Percentiles rank a stretch among this genome's conserved stretches.
Evolutionary conservation across 148 eudicot species (phyloP).

Genomic region (Salicornia ramosissima): DNA sequence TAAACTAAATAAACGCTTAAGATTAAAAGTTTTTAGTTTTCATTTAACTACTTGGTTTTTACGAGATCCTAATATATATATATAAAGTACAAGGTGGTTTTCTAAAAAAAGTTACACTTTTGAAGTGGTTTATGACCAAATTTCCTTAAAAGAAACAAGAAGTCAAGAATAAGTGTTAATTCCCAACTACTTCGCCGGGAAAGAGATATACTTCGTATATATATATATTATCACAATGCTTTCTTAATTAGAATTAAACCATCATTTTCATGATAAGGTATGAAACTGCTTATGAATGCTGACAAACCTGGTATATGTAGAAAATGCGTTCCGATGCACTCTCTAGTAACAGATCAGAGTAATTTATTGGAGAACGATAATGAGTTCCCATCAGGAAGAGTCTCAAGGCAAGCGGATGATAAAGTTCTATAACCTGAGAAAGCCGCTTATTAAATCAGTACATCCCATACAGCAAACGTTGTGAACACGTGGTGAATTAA

Average conservation of each 20-base stretch:
- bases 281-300: neutral
- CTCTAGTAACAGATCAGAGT: conserved; percentile 74
- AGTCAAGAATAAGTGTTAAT: neutral
- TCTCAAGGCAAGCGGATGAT: conserved; percentile 92
- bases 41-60: too few species aligned
- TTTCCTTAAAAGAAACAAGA: too few species aligned
- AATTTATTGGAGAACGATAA: conserved; percentile 91
- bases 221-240: neutral
- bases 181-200: neutral
- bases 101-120: too few species aligned
- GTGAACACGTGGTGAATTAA: neutral
- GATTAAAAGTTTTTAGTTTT: too few species aligned
- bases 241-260: neutral
- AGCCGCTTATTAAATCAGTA: conserved; percentile 1
- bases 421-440: conserved; percentile 72
- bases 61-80: too few species aligned
- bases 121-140: too few species aligned
- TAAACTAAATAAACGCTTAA: too few species aligned
- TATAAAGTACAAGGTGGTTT: too few species aligned
- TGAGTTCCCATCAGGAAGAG: conserved; percentile 83
- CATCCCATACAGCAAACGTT: neutral
- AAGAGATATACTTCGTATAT: too few species aligned
- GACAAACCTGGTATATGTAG: conserved; percentile 82
- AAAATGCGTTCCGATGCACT: conserved; percentile 81
- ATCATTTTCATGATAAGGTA: neutral